Conservation (phyloP, 768 basidiomycete genomes). For the Mycena latifolia region DNA sequence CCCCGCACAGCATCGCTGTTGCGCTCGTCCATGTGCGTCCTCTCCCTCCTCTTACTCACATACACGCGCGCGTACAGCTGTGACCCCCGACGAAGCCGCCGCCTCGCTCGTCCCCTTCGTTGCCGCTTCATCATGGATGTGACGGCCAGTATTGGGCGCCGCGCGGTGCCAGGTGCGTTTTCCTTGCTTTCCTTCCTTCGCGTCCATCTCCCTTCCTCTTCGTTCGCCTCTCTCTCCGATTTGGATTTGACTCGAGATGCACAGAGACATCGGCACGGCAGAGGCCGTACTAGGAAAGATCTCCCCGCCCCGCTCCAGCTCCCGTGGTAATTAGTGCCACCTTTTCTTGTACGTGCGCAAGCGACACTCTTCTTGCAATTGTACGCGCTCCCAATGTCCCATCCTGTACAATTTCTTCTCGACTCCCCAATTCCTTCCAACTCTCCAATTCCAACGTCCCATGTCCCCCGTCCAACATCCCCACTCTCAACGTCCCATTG, state of each 20-base stretch:
- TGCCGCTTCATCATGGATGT: slow-evolving; percentile 45
- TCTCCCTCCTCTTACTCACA: slow-evolving; percentile 47
- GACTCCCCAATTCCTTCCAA: too few species aligned
- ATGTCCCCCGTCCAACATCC: too few species aligned
- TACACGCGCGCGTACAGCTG: slow-evolving; percentile 62
- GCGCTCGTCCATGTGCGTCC: slow-evolving; percentile 58
- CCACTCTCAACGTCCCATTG: too few species aligned
- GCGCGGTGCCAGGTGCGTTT: slow-evolving; percentile 51
- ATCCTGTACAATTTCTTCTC: too few species aligned
- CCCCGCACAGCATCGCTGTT: slow-evolving; percentile 52
- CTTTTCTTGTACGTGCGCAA: too few species aligned
- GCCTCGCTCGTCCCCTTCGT: slow-evolving; percentile 53
- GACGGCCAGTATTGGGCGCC: slow-evolving; percentile 61
- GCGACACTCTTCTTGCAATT: too few species aligned
- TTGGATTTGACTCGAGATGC: background rate
- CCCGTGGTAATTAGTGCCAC: slow-evolving; percentile 60
- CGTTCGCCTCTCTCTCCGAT: too few species aligned
- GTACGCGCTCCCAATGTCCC: too few species aligned
- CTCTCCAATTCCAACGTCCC: too few species aligned
- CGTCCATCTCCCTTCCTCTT: too few species aligned
- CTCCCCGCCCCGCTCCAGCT: slow-evolving; percentile 55
- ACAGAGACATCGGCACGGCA: slow-evolving; percentile 60
- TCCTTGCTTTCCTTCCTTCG: background rate
- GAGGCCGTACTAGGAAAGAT: slow-evolving; percentile 54
- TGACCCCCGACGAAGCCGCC: slow-evolving; percentile 58